Evolutionary conservation across 345 rosid species (phyloP), one percentile per base, ranked within the genome.

Genomic region (Eucalyptus pauciflora): DNA sequence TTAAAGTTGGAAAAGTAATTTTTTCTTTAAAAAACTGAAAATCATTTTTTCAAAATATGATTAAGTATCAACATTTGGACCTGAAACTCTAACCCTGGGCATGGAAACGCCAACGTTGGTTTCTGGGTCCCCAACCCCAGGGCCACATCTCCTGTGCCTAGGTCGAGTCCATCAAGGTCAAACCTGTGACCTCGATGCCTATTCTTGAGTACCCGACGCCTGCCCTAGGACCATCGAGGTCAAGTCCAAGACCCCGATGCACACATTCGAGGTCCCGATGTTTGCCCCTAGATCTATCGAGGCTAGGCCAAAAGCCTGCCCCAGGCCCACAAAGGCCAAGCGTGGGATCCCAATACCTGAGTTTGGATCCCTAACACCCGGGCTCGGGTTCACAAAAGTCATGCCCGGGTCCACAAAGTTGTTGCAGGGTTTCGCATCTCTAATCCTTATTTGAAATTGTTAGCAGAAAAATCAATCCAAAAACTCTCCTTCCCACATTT

Each of bases 231-330:
- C 29, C 29, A 56, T 56, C 1, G 0, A 56, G 29, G 62, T 25
- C 3, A 56, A 56, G 62, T 25, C 62, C 13, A 10, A 56, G 62
- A 56, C 29, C 62, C 13, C 1, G 2, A 25, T 56, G 62, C 29
- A 13, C 62, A 56, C 29, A 9, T 25, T 24, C 29, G 13, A 56
- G 62, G 6, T 25, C 29, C 3, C 0, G 0, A 1, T 0, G 1
- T 22, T 56, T 56, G 62, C 62, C 29, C 62, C 62, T 24, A 22
- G 29, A 25, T 10, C 29, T 56, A 24, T 56, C 1, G 0, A 56
- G 29, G 62, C 29, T 24, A 56, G 29, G 29, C 62, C 27, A 9
- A 2, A 56, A 56, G 62, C 12, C 20, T 4, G 0, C 25, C 25
- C 18, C 0, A 0, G 10, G 58, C 25, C 58, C 58, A 52, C 10